phyloP scores from a whole-genome alignment of 495 filamentous ascomycete genomes.

The Entonaema liquescens region DNA sequence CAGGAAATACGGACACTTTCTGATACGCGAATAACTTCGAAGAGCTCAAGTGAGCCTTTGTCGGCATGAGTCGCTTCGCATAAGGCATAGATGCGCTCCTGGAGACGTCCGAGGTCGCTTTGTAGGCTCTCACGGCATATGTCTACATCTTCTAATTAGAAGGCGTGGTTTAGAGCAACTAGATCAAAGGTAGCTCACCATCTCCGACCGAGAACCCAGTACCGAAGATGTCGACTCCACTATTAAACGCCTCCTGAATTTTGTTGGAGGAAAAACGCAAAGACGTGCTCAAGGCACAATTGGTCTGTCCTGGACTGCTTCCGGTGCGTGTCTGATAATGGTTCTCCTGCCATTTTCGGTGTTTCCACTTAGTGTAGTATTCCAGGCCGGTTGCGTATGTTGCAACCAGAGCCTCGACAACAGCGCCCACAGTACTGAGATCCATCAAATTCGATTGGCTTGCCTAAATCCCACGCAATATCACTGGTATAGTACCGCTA shows the following conservation, averaged over 20 bases:
- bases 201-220: slow-evolving; percentile 48
- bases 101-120: slow-evolving; percentile 41
- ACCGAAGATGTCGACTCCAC: slow-evolving; percentile 49
- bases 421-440: slow-evolving; percentile 43
- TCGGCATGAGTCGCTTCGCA: slow-evolving; percentile 23
- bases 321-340: slow-evolving; percentile 32
- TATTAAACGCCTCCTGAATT: slow-evolving; percentile 48
- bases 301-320: slow-evolving; percentile 13
- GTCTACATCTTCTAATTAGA: slow-evolving; percentile 31
- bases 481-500: background rate
- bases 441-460: slow-evolving; percentile 40
- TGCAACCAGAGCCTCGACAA: slow-evolving; percentile 44
- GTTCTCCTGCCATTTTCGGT: slow-evolving; percentile 40
- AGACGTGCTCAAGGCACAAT: slow-evolving; percentile 48
- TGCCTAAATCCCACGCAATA: slow-evolving; percentile 14
- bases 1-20: slow-evolving; percentile 46
- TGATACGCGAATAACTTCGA: slow-evolving; percentile 44
- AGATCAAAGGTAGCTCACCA: slow-evolving; percentile 41
- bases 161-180: background rate
- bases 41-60: slow-evolving; percentile 41
- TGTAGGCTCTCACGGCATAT: slow-evolving; percentile 42
- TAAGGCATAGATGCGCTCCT: slow-evolving; percentile 39
- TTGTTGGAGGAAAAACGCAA: slow-evolving; percentile 45
- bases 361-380: slow-evolving; percentile 48
- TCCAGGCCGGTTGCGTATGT: slow-evolving; percentile 48